Evolutionary conservation across 1,284 basidiomycete species (phyloP).

Genomic region (Sporisorium graminicola): DNA sequence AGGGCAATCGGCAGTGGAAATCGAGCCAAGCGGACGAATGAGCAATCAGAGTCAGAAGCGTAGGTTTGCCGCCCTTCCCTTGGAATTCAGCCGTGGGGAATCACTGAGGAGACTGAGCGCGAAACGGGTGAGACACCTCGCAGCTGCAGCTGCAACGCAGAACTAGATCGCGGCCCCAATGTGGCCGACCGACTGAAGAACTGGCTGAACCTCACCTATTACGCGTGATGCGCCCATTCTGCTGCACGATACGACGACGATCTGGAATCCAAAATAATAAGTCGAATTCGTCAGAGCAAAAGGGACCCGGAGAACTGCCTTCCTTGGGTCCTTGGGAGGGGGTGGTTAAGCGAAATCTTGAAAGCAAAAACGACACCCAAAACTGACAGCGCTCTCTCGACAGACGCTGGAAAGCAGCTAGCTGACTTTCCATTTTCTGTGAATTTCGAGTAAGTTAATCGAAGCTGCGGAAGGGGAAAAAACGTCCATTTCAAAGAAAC

Average conservation of each 20-base stretch:
- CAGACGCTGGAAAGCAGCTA: background rate
- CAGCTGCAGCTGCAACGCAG: background rate
- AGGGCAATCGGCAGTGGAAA: constrained; percentile 2
- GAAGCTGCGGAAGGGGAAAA: background rate
- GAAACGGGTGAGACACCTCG: constrained; percentile 1
- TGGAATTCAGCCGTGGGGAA: constrained; percentile 5
- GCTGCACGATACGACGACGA: background rate
- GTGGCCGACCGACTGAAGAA: background rate
- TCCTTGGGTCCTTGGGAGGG: background rate
- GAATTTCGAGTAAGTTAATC: background rate
- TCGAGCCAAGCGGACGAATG: constrained; percentile 7
- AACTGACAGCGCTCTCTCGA: too few species aligned
- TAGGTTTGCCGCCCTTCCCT: background rate
- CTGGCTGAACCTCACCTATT: background rate
- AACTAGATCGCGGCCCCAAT: background rate
- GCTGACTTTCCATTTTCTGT: background rate
- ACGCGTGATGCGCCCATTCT: background rate
- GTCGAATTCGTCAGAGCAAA: background rate
- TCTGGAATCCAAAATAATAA: background rate
- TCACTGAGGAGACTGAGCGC: background rate
- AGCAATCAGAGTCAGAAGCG: background rate
- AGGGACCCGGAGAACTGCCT: background rate
- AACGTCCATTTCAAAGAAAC: background rate
- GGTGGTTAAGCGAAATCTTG: background rate
- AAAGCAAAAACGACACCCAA: background rate